phyloP scores from a whole-genome alignment of 2,329 filamentous ascomycete genomes.

The Epichloe bromicola region DNA sequence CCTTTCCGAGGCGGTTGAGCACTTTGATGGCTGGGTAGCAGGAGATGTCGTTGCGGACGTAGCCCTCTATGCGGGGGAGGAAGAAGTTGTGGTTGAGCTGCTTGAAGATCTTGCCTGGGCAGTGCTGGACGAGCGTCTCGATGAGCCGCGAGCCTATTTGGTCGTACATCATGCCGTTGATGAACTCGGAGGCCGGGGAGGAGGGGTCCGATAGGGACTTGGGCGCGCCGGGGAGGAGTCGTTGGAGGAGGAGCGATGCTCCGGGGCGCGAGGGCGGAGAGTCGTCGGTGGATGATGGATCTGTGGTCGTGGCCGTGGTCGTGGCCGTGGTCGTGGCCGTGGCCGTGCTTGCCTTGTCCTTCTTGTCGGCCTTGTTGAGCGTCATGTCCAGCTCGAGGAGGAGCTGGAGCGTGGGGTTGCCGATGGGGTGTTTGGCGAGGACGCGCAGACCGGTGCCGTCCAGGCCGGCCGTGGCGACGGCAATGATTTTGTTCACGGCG shows the following conservation, averaged over 20 bases:
- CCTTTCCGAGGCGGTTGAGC: slow-evolving; percentile 71
- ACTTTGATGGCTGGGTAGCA: slow-evolving; percentile 77
- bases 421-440: slow-evolving; percentile 76
- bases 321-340: not conserved
- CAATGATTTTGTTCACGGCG: slow-evolving; percentile 71
- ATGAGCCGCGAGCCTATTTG: slow-evolving; percentile 79
- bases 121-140: slow-evolving; percentile 69
- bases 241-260: slow-evolving; percentile 57
- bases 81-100: slow-evolving; percentile 70
- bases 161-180: slow-evolving; percentile 82
- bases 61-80: slow-evolving; percentile 61
- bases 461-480: slow-evolving; percentile 59
- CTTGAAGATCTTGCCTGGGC: slow-evolving; percentile 85
- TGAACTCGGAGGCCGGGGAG: slow-evolving; percentile 61
- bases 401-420: slow-evolving; percentile 86
- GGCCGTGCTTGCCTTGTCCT: not conserved
- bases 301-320: not conserved
- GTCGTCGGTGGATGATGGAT: not conserved
- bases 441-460: slow-evolving; percentile 71
- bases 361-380: slow-evolving; percentile 38
- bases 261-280: too few species aligned
- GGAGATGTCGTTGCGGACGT: slow-evolving; percentile 82
- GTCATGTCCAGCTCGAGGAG: slow-evolving; percentile 77
- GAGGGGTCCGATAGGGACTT: slow-evolving; percentile 57
- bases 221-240: slow-evolving; percentile 64